Base-by-base conservation (phyloP, 78 protist species). In the Tieghemostelium lacteum region DNA sequence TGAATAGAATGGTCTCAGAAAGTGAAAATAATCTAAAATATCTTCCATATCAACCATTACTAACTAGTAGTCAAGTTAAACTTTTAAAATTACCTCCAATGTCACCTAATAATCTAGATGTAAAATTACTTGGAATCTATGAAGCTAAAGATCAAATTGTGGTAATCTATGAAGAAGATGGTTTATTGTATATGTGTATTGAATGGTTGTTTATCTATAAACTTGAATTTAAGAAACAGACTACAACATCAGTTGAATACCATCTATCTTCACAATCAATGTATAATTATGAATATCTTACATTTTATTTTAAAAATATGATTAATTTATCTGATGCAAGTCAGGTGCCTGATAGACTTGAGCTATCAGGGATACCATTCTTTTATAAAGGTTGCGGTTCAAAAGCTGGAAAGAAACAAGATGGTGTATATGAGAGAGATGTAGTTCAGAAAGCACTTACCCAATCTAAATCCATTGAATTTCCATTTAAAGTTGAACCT, bases 131-230 rank as follows among this genome's bases (percentile, higher is more conserved):
- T 60, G 91, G 91, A 39, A 26, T 55, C 40, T 83, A 83, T 83
- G 19, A 24, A 14, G 72, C 91, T 5, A 55, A 58, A 33, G 76
- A 83, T 26, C 91, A 83, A 31, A 22, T 60, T 22, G 91, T 65
- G 29, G 3, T 83, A 3, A 69, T 83, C 36, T 83, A 28, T 70
- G 91, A 83, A 83, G 91, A 83, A 7, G 66, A 69, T 58, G 91
- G 78, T 34, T 29, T 26, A 5, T 55, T 83, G 33, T 33, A n/a
- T 28, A 37, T 83, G 3, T 67, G 75, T 16, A 83, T 83, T 24
- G 91, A 83, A 42, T 66, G 76, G 72, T 31, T 83, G 26, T 69
- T 83, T 34, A 31, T 50, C n/a, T 69, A 57, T 28, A 54, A 69
- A 39, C 65, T 83, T 37, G 17, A 16, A 6, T 58, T 83, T 20